Base-by-base conservation (phyloP, 2,329 filamentous ascomycete species). In the Cytospora piceicola region DNA sequence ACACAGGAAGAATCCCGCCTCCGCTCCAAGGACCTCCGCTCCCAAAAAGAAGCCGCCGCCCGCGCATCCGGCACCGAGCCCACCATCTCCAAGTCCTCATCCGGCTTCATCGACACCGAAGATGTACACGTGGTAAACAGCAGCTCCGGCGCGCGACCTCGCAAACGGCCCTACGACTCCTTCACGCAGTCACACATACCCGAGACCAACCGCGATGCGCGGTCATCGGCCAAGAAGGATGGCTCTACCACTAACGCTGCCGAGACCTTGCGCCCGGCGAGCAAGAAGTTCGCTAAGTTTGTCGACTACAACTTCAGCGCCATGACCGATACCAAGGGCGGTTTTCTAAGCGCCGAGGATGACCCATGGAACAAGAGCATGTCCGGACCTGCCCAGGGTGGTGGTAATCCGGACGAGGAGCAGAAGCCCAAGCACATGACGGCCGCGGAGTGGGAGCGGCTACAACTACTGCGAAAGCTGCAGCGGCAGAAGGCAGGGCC, bases 251-350 rank as follows among this genome's bases (percentile, higher is more conserved):
- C 9, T 24, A 4, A 9, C 11, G 12, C 46, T 49, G n/a, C 46
- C 9, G 46, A 49, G 46, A 76, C 79, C 6, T 88, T 96, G 58
- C 88, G 88, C 63, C 90, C 94, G 0, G 92, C 92, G 56, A 73
- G 72, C 49, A 87, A 89, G 73, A 97, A 96, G 74, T 97, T 98
- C 71, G 88, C 91, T 67, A 94, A 95, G 76, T 98, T 91, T 75
- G 94, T 99, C 73, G 95, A 99, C 75, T 98, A 97, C 79, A 95
- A 99, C 77, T 95, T 99, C 79, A 94, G 91, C 75, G 91, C 94
- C 79, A 98, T 99, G 93, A 96, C 90, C 8, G 95, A 99, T 76
- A 98, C 94, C 0, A 97, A 97, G 75, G 95, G 95, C 68, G 95
- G 95, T 0, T 99, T 99, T 77, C 79, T 99, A 70, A 91, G 90